A percentile compares a stretch with the other conserved stretches of the same genome.
Evolutionary conservation across 139 green algal genomes (phyloP).

Genomic region (Chlorella sorokiniana): DNA sequence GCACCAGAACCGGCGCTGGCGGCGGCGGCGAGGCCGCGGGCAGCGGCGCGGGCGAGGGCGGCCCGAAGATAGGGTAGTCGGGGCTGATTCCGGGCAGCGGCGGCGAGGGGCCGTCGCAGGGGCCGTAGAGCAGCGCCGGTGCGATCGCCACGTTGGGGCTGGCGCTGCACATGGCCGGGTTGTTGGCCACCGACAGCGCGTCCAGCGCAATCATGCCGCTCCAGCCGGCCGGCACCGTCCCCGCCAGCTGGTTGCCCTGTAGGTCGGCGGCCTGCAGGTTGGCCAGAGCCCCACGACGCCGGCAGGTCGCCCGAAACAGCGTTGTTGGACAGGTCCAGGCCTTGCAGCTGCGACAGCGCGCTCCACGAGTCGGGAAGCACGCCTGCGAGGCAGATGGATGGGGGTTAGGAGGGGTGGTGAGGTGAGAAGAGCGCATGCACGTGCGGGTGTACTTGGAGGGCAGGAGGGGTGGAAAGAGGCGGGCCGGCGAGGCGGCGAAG

Average conservation of each 20-base stretch:
- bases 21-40: background rate
- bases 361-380: slow-evolving; percentile 34
- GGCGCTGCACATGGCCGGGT: slow-evolving; percentile 31
- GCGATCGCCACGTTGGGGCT: background rate
- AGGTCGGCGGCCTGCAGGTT: slow-evolving; percentile 43
- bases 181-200: slow-evolving; percentile 35
- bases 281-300: slow-evolving; percentile 29
- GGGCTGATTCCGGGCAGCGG: slow-evolving; percentile 41
- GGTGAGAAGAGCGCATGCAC: too few relatives aligned
- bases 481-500: too few relatives aligned
- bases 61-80: slow-evolving; percentile 16
- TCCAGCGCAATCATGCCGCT: slow-evolving; percentile 24
- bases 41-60: background rate
- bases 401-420: too few relatives aligned
- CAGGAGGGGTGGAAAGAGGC: too few relatives aligned
- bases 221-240: slow-evolving; percentile 37
- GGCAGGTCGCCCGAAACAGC: slow-evolving; percentile 33
- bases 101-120: slow-evolving; percentile 25
- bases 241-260: slow-evolving; percentile 31
- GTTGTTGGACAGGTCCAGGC: slow-evolving; percentile 46
- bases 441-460: too few relatives aligned
- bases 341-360: slow-evolving; percentile 28
- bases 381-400: slow-evolving; percentile 8
- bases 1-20: background rate
- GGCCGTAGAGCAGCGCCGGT: slow-evolving; percentile 25